Evolutionary conservation across 805 yeast genomes (phyloP), one percentile per base, ranked within the genome.

Genomic region (Teunomyces aglyptinius): DNA sequence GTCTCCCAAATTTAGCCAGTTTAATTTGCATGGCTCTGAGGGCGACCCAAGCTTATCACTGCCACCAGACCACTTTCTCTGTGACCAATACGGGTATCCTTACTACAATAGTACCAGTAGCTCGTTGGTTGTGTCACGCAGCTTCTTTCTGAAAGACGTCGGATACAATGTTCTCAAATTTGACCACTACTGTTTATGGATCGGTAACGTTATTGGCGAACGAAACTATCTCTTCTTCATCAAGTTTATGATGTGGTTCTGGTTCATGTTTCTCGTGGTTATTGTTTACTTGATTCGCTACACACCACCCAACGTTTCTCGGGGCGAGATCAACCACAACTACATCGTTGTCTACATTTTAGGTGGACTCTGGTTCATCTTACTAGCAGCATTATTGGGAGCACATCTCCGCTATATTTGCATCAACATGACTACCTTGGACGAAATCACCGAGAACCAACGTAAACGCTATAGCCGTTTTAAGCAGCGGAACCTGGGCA

Each of bases 181-280:
- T 72, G 98, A 91, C 64, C 98, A 91, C 61, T 85, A 75, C 57
- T 91, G 98, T 60, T 58, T 81, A 0, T 89, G 89, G 85, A 64
- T 92, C 0, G 95, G 96, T 1, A 61, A 75, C 0, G 78, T 81
- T 4, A 79, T 91, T 38, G 97, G 96, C 0, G 76, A 78, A 48
- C 61, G 68, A 32, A 91, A 92, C 63, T 81, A 81, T 59, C 59
- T 76, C 42, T 65, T 71, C 24, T 90, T 90, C 56, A 43, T 83
- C 3, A 81, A 78, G 50, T 83, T 76, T 55, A 56, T 76, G 27
- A 35, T 71, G 4, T 67, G 70, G 55, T 63, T 73, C 26, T 61
- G 65, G 22, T 18, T 61, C 2, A 59, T 68, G 38, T 70, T 80
- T 35, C 42, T 79, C 1, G 43, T 63, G 2, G 39, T 50, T 1